Conservation (phyloP, 2,329 filamentous ascomycete genomes). For the Aspergillus japonicus region DNA sequence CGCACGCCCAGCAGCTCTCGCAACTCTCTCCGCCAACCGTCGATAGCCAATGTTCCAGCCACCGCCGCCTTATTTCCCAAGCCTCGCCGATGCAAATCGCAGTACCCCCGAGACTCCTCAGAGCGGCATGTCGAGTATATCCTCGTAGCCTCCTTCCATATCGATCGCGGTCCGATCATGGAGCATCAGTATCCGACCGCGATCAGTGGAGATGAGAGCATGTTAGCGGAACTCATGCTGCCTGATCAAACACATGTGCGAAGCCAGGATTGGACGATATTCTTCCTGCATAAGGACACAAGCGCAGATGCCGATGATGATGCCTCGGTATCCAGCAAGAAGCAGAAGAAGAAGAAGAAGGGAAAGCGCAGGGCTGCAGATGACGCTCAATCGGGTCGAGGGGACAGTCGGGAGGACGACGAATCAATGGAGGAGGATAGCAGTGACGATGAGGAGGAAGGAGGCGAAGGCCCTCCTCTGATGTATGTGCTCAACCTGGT, state of each 20-base stretch:
- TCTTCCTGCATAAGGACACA: conserved; percentile 95
- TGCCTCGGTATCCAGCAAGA: conserved; percentile 53
- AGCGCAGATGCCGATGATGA: conserved; percentile 78
- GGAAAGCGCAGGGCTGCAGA: conserved; percentile 43
- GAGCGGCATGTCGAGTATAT: conserved; percentile 99
- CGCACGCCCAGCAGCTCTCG: conserved; percentile 50
- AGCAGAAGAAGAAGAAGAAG: conserved; percentile 46
- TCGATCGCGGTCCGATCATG: conserved; percentile 94
- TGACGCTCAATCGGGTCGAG: conserved; percentile 47
- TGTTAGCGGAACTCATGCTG: conserved; percentile 97
- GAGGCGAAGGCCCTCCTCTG: conserved; percentile 79
- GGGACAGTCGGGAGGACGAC: conserved; percentile 51
- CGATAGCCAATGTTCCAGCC: conserved; percentile 34
- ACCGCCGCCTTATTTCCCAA: conserved; percentile 41
- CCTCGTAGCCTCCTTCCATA: conserved; percentile 93
- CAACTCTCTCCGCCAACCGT: conserved; percentile 38
- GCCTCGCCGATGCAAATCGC: conserved; percentile 63
- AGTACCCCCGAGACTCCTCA: conserved; percentile 69
- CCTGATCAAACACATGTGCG: conserved; percentile 94
- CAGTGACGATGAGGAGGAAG: conserved; percentile 63
- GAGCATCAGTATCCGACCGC: conserved; percentile 95
- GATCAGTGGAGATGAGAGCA: conserved; percentile 95
- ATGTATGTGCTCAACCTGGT: conserved; percentile 97
- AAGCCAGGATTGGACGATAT: conserved; percentile 98
- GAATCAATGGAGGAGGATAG: conserved; percentile 44